These are phyloP conservation scores for Kurtzmaniella quercitrusa DNA, from an alignment of 1,139 yeast species.

Conservation along the genomic window DNA sequence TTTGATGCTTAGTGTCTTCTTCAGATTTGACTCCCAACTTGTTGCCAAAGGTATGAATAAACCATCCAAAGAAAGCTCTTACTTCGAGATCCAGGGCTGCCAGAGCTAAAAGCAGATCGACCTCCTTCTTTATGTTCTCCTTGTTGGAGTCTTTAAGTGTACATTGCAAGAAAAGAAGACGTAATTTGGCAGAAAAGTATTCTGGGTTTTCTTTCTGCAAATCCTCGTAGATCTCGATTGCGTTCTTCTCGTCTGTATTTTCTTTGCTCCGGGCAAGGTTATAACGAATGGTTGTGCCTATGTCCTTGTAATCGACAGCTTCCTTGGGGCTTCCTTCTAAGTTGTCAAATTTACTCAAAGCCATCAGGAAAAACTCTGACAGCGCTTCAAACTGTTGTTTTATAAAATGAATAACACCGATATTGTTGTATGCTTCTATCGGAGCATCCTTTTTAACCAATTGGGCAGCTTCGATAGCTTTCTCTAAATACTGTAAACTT, in stretches of 20 bases:
- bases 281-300: constrained; percentile 49
- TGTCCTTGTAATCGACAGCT: constrained; percentile 23
- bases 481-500: constrained; percentile 53
- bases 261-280: constrained; percentile 66
- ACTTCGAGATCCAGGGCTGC: constrained; percentile 70
- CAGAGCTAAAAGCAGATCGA: constrained; percentile 49
- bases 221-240: constrained; percentile 50
- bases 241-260: constrained; percentile 37
- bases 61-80: constrained; percentile 93
- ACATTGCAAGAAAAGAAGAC: constrained; percentile 56
- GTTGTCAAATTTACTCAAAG: constrained; percentile 27
- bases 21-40: constrained; percentile 53
- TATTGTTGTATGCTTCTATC: constrained; percentile 70
- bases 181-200: constrained; percentile 72
- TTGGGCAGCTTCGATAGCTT: constrained; percentile 53
- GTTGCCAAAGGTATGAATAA: constrained; percentile 58
- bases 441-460: constrained; percentile 49
- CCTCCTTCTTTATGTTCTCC: constrained; percentile 47
- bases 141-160: constrained; percentile 24
- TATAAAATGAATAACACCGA: constrained; percentile 80
- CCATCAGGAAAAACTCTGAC: constrained; percentile 42
- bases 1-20: constrained; percentile 75
- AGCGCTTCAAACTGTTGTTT: constrained; percentile 52
- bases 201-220: constrained; percentile 61
- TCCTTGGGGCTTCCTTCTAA: constrained; percentile 5